Evolutionary conservation across 1,139 yeast species (phyloP), one percentile per base, ranked within the genome.

Genomic region (Yamadazyma taylorii): DNA sequence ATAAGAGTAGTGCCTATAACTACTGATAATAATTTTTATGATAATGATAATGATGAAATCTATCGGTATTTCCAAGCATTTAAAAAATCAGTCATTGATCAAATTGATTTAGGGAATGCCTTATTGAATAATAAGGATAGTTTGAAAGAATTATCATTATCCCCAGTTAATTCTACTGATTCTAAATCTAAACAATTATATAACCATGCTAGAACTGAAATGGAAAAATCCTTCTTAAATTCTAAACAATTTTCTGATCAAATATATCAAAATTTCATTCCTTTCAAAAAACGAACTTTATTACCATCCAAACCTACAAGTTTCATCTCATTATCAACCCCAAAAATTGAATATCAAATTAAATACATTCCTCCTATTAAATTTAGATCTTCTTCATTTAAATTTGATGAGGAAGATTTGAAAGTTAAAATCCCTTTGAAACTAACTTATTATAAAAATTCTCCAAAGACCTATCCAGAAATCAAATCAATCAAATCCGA

Each of bases 31-130:
- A 47, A 49, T 27, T 55, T 55, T 39, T 49, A 58, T 33, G 38
- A 49, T 9, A 35, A 42, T 7, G 50, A 61, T 16, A 35, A 45
- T 8, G 52, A 52, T 4, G 66, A 62, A 37, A 44, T 56, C 4
- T 47, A 44, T 33, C 40, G 58, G n/a, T 67, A 58, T 43, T 69
- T 61, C 45, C 52, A 55, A 28, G 76, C 75, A 14, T 66, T 71
- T 43, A 53, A 58, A 8, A 62, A 61, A 35, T 52, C 65, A 3
- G 55, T 69, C 1, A 51, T 50, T 28, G 57, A 49, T 9, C 64
- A 66, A 35, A 52, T 70, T 5, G 62, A 56, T 13, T 50, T 56
- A 17, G 73, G 73, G 2, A 46, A 42, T 17, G 51, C 52, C 5
- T 40, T 59, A 23, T 26, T 55, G 17, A 16, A 17, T 6, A 16